These are phyloP conservation scores for Lachnellula subtilissima DNA, from an alignment of 2,329 filamentous ascomycete genomes.

Conservation along the genomic window DNA sequence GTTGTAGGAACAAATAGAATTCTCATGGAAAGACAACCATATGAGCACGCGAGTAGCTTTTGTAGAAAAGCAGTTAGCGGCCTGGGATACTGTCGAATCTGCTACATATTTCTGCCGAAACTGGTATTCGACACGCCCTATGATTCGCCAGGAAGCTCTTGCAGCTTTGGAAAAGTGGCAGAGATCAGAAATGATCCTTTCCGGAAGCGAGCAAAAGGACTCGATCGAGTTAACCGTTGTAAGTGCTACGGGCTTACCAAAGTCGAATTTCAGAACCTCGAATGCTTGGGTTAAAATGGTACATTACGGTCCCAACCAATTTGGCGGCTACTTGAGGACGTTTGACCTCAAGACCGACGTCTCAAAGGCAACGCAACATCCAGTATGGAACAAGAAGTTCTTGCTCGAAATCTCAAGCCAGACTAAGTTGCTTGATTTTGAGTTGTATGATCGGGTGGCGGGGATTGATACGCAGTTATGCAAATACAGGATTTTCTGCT, in stretches of 20 bases:
- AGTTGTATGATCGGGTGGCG: conserved; percentile 14
- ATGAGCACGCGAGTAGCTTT: conserved; percentile 17
- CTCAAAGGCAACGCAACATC: conserved; percentile 11
- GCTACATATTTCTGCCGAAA: conserved; percentile 12
- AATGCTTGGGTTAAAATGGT: conserved; percentile 10
- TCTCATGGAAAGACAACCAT: conserved; percentile 12
- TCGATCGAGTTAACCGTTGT: conserved; percentile 15
- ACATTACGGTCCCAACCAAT: conserved; percentile 8
- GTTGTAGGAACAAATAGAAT: conserved; percentile 5
- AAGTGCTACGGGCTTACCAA: conserved; percentile 12
- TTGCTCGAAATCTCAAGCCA: conserved; percentile 1
- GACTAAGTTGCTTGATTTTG: conserved; percentile 14
- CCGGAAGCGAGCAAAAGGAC: conserved; percentile 5
- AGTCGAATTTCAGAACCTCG: conserved; percentile 11
- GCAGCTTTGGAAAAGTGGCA: conserved; percentile 14
- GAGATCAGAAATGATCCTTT: conserved; percentile 13
- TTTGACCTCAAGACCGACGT: conserved; percentile 15
- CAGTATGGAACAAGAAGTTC: conserved; percentile 19
- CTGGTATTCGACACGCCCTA: conserved; percentile 7
- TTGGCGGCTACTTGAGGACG: conserved; percentile 1
- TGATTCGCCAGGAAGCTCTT: conserved; percentile 10
- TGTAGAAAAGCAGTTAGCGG: conserved; percentile 19
- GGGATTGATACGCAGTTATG: conserved; percentile 11
- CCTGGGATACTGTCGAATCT: conserved; percentile 6
- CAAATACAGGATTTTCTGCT: conserved; percentile 8